Evolutionary conservation across 768 basidiomycete species (phyloP).

Genomic region (Tremella fuciformis): DNA sequence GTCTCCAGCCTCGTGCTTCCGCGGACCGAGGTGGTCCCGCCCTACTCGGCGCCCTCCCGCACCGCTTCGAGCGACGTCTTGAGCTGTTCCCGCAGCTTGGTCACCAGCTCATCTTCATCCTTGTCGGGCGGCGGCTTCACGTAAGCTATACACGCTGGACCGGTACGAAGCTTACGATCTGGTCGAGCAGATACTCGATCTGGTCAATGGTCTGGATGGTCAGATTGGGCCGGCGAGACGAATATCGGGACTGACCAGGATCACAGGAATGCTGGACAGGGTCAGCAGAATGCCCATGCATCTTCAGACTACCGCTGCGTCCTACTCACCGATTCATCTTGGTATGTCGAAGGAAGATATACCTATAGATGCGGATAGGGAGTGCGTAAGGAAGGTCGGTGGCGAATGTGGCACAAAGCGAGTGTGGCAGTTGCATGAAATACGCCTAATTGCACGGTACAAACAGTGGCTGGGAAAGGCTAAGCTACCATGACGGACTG

Average conservation of each 20-base stretch:
- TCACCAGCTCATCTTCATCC: conserved; percentile 3
- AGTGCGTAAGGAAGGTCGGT: too few relatives aligned
- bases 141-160: neutral
- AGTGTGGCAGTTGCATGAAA: too few relatives aligned
- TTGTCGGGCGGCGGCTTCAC: neutral
- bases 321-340: too few relatives aligned
- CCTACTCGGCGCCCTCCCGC: conserved; percentile 1
- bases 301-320: too few relatives aligned
- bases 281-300: too few relatives aligned
- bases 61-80: neutral
- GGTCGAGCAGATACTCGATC: conserved; percentile 4
- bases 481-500: too few relatives aligned
- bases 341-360: too few relatives aligned
- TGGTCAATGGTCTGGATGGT: neutral
- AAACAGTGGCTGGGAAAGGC: too few relatives aligned
- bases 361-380: too few relatives aligned
- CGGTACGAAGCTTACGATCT: neutral
- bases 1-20: too few relatives aligned
- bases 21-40: neutral
- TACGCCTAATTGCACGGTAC: too few relatives aligned
- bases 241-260: neutral
- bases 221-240: neutral
- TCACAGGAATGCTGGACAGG: neutral
- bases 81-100: conserved; percentile 2
- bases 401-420: too few relatives aligned